phyloP scores from a whole-genome alignment of 352 stramenopile species.

The Globisporangium rhizosaccharum region DNA sequence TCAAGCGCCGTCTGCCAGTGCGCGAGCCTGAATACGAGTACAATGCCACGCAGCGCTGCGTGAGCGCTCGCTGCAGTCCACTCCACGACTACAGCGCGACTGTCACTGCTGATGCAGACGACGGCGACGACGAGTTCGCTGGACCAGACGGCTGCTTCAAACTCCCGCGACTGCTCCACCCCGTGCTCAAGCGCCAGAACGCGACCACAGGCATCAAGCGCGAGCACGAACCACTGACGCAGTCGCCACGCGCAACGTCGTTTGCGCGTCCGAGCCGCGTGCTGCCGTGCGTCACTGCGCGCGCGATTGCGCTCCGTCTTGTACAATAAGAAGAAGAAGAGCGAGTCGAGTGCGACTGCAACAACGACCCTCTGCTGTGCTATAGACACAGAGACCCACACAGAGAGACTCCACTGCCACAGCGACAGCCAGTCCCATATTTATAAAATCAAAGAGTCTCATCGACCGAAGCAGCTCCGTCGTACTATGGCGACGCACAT shows the following conservation, averaged over 20 bases:
- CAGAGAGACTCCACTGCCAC: not conserved
- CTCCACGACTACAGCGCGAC: no score
- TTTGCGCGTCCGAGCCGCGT: not conserved
- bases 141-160: slow-evolving; percentile 5
- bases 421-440: no score
- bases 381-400: slow-evolving; percentile 1
- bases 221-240: not conserved
- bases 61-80: not conserved
- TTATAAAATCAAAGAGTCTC: no score
- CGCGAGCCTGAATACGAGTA: no score
- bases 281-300: slow-evolving; percentile 4
- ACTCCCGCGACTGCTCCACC: slow-evolving; percentile 9
- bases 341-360: not conserved
- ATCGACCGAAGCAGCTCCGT: no score
- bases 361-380: no score
- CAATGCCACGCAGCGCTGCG: not conserved
- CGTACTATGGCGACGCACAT: not conserved
- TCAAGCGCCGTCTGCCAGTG: no score
- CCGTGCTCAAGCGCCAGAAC: slow-evolving; percentile 7
- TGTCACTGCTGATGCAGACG: not conserved
- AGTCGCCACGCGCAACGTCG: not conserved
- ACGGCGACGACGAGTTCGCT: slow-evolving; percentile 2
- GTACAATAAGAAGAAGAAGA: slow-evolving; percentile 9
- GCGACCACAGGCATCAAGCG: slow-evolving; percentile 4
- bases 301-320: slow-evolving; percentile 8